Conservation (phyloP, 495 filamentous ascomycete genomes). For the Durotheca rogersii region DNA sequence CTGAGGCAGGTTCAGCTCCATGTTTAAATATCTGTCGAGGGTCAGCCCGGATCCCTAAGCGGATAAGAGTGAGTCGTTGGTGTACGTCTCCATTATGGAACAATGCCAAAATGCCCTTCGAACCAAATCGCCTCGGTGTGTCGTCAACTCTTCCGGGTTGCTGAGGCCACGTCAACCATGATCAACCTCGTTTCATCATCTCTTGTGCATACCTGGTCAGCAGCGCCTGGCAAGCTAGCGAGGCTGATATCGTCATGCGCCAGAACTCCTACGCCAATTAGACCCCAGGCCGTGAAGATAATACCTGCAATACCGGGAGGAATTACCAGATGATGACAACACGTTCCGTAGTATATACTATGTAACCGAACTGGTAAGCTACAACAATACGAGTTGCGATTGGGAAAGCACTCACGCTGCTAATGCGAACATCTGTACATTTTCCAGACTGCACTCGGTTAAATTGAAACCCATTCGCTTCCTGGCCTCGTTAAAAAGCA, state of each 20-base stretch:
- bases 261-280: constrained; percentile 54
- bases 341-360: constrained; percentile 56
- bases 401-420: constrained; percentile 44
- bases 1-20: constrained; percentile 57
- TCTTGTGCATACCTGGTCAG: constrained; percentile 46
- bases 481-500: constrained; percentile 61
- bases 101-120: constrained; percentile 61
- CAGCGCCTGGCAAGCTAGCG: constrained; percentile 53
- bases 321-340: constrained; percentile 52
- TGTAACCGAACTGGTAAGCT: constrained; percentile 2
- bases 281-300: constrained; percentile 9
- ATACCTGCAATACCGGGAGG: constrained; percentile 10
- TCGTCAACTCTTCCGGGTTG: constrained; percentile 49
- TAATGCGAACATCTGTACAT: constrained; percentile 57
- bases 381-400: constrained; percentile 1
- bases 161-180: constrained; percentile 34
- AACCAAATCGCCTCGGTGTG: constrained; percentile 50
- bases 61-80: not conserved
- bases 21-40: constrained; percentile 45
- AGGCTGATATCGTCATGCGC: constrained; percentile 55
- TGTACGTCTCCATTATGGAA: constrained; percentile 58
- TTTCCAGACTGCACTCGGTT: constrained; percentile 56
- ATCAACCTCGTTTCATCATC: not conserved
- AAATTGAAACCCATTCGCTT: constrained; percentile 58
- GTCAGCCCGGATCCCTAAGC: constrained; percentile 6